Base-by-base conservation (phyloP, 2,329 filamentous ascomycete species). In the Penicillium sumatraense region DNA sequence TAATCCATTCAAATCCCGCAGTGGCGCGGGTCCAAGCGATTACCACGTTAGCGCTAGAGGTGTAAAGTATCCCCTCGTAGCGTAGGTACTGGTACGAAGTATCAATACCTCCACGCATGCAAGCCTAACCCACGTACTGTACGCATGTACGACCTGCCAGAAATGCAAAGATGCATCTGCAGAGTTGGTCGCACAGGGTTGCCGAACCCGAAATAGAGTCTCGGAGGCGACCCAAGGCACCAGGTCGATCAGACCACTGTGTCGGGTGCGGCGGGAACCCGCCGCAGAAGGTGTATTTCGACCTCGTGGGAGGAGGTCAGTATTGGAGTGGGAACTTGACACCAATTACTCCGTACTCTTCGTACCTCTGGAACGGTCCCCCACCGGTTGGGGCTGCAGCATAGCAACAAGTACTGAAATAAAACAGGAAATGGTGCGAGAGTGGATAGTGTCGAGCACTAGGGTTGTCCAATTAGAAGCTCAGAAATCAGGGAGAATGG, bases 211-310 rank as follows among this genome's bases (percentile, higher is more conserved):
- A 40, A 35, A 51, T 54, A 51, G 53, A 36, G 45, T 51, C 18
- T 47, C 46, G 56, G 42, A 42, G 35, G 31, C 29, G 59, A 56
- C 38, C 54, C 57, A 60, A 50, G 57, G 59, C 50, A 51, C 53
- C 48, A 49, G 42, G 57, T 51, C 55, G 58, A 60, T 60, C 58
- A 56, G 53, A 53, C 53, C 60, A 62, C 29, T 46, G 53, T 56
- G 55, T 57, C 60, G 58, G 58, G 54, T 54, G 54, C 45, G 48
- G 54, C 46, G 51, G 41, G 56, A 53, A 51, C 41, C 57, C 54
- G 56, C 56, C 54, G 58, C 56, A 52, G 44, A 35, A 44, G 35
- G 24, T 56, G 49, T 57, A 59, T 50, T 40, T 56, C 46, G 53
- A 59, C 51, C 55, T 56, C 56, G 20, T 45, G 41, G n/a, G n/a